Evolutionary conservation across 305 asterid genomes (phyloP).

Genomic region (Solanum aculeatissimum): DNA sequence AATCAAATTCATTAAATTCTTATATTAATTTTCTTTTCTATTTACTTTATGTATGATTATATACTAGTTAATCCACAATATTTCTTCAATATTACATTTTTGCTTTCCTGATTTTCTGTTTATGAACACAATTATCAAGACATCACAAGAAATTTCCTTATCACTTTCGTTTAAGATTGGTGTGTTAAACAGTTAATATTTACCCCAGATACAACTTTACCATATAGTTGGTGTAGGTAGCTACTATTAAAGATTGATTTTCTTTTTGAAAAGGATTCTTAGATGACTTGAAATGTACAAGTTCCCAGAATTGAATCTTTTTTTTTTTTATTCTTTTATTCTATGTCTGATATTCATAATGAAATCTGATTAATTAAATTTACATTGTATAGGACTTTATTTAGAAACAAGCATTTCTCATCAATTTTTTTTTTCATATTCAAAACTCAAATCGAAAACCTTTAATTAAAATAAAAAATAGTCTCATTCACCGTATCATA

Average conservation of each 20-base stretch:
- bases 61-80: too few relatives aligned
- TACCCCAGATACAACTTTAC: background rate
- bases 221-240: background rate
- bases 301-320: background rate
- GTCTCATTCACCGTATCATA: rapidly evolving
- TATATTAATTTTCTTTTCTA: too few relatives aligned
- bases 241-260: background rate
- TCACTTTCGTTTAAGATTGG: background rate
- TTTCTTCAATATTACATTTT: too few relatives aligned
- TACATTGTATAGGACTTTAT: rapidly evolving
- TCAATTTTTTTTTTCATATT: rapidly evolving
- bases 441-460: rapidly evolving
- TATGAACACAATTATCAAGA: background rate
- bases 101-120: too few relatives aligned
- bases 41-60: too few relatives aligned
- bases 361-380: rapidly evolving
- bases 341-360: background rate
- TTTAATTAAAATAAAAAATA: background rate
- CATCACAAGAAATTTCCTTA: background rate
- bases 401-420: background rate
- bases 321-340: background rate
- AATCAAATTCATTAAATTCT: too few relatives aligned
- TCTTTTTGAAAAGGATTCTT: background rate
- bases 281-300: background rate
- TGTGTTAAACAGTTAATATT: background rate